Conservation (phyloP, 306 rosid genomes). For the Trifolium dubium region DNA sequence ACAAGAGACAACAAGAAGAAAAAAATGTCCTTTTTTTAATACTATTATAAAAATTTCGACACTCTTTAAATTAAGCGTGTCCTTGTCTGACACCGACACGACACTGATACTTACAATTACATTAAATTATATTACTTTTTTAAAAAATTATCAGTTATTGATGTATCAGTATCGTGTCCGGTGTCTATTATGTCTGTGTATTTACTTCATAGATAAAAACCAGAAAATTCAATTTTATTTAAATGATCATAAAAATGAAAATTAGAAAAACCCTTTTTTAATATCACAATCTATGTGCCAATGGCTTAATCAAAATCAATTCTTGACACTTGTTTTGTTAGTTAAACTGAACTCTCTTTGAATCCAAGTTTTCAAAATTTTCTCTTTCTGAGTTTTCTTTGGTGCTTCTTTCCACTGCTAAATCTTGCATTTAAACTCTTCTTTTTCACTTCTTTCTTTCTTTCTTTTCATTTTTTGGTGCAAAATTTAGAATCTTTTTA, state of each 20-base stretch:
- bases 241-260: too few species aligned
- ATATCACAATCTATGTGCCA: background rate
- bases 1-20: background rate
- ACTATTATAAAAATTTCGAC: background rate
- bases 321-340: conserved; percentile 40
- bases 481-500: conserved; percentile 27
- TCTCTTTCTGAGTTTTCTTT: conserved; percentile 31
- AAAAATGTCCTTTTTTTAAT: background rate
- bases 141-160: too few species aligned
- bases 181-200: too few species aligned
- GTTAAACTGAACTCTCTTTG: conserved; percentile 69
- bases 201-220: too few species aligned
- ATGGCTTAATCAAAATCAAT: conserved; percentile 31
- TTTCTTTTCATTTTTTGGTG: conserved; percentile 4
- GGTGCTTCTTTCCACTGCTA: conserved; percentile 41
- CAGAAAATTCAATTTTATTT: too few species aligned
- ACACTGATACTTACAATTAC: too few species aligned
- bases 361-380: conserved; percentile 66
- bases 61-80: too few species aligned
- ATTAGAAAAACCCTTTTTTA: background rate
- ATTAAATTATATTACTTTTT: too few species aligned
- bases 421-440: conserved; percentile 40
- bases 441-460: conserved; percentile 28
- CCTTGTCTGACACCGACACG: too few species aligned
- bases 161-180: too few species aligned